Percentiles rank a stretch among this genome's conserved stretches.
Evolutionary conservation across 345 rosid genomes (phyloP).

Genomic region (Pistacia atlantica): DNA sequence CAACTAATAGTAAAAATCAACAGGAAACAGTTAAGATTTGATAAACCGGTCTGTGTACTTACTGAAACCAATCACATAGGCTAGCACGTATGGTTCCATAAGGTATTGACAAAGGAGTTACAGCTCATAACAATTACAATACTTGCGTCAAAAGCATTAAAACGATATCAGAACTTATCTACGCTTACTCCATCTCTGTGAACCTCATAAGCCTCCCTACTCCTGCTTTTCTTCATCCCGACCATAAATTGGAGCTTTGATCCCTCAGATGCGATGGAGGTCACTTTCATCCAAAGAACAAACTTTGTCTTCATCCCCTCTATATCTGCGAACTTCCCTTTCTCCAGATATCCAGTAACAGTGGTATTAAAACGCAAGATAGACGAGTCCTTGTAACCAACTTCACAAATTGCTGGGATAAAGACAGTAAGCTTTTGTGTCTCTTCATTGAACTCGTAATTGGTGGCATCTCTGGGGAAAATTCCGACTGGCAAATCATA

Average conservation of each 20-base stretch:
- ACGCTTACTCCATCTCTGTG: slow-evolving; percentile 64
- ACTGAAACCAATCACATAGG: slow-evolving; percentile 8
- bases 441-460: slow-evolving; percentile 92
- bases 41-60: slow-evolving; percentile 6
- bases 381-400: slow-evolving; percentile 87
- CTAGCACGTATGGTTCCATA: neutral
- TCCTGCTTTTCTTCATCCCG: slow-evolving; percentile 79
- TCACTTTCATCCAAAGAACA: slow-evolving; percentile 88
- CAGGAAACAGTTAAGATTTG: neutral
- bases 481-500: slow-evolving; percentile 80
- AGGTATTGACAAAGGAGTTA: neutral
- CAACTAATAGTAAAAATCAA: neutral
- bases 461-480: slow-evolving; percentile 93
- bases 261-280: slow-evolving; percentile 61
- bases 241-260: slow-evolving; percentile 80
- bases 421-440: slow-evolving; percentile 71
- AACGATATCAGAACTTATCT: slow-evolving; percentile 64
- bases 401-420: slow-evolving; percentile 80
- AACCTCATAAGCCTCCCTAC: slow-evolving; percentile 80
- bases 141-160: neutral
- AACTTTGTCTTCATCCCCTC: slow-evolving; percentile 94
- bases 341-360: slow-evolving; percentile 73
- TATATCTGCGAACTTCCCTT: slow-evolving; percentile 79
- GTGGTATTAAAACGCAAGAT: slow-evolving; percentile 70
- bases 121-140: neutral